A percentile compares a stretch with the other conserved stretches of the same genome.
These are phyloP conservation scores for Nitzschia sp. DNA, from an alignment of 108 stramenopile genomes.

Conservation along the genomic window DNA sequence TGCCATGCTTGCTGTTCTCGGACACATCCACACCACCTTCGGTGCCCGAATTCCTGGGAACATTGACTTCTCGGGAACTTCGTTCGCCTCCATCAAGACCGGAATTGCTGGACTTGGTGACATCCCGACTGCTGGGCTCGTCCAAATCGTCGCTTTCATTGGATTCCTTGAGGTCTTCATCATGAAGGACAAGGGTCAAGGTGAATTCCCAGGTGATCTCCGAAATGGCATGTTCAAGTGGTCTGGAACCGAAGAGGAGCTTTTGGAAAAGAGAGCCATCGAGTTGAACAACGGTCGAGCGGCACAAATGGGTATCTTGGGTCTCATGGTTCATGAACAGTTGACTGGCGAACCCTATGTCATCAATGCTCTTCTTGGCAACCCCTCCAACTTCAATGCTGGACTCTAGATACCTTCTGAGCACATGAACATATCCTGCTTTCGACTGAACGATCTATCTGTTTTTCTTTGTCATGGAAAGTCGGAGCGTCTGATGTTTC, in stretches of 20 bases:
- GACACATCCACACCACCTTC: conserved; percentile 73
- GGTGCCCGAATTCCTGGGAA: conserved; percentile 62
- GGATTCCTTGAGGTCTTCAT: conserved; percentile 76
- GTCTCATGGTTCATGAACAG: conserved; percentile 88
- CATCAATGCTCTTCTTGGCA: conserved; percentile 46
- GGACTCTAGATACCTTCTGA: conserved; percentile 31
- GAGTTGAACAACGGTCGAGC: conserved; percentile 94
- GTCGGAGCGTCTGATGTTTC: background rate
- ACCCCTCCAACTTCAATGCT: conserved; percentile 48
- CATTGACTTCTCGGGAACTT: conserved; percentile 60
- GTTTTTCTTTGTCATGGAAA: too few relatives aligned
- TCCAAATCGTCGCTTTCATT: conserved; percentile 60
- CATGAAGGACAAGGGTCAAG: conserved; percentile 67
- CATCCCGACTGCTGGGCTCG: conserved; percentile 55
- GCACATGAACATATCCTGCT: too few relatives aligned
- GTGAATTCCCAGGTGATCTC: conserved; percentile 79
- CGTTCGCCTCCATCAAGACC: conserved; percentile 59
- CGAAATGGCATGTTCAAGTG: conserved; percentile 83
- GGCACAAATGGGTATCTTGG: conserved; percentile 90
- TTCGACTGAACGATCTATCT: too few relatives aligned
- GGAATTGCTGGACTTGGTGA: conserved; percentile 62
- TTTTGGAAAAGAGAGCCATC: conserved; percentile 76
- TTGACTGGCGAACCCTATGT: conserved; percentile 54
- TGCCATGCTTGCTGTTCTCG: conserved; percentile 88
- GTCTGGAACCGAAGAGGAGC: conserved; percentile 59